phyloP scores from a whole-genome alignment of 1,139 yeast species.

The Taiozyma onychis region DNA sequence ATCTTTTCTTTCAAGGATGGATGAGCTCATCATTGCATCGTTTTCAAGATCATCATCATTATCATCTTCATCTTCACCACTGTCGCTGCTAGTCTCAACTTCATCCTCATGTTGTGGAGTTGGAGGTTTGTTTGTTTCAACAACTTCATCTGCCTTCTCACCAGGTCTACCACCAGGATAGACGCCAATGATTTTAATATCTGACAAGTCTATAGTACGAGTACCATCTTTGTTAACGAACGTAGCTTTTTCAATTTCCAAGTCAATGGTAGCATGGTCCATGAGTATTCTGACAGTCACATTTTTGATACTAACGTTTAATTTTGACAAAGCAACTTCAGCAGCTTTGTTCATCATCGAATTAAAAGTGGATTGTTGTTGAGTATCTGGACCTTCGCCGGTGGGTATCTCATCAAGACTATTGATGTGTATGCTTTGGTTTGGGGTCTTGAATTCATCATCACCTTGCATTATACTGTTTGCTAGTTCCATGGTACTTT shows the following conservation, averaged over 20 bases:
- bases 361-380: slow-evolving; percentile 30
- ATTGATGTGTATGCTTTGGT: slow-evolving; percentile 8
- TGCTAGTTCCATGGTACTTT: slow-evolving; percentile 62
- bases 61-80: slow-evolving; percentile 10
- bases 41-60: slow-evolving; percentile 21
- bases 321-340: slow-evolving; percentile 62
- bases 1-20: slow-evolving; percentile 31
- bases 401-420: background rate
- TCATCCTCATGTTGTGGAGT: slow-evolving; percentile 10
- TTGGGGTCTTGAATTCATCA: slow-evolving; percentile 7
- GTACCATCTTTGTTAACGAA: slow-evolving; percentile 44
- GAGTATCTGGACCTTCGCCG: background rate
- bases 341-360: slow-evolving; percentile 59
- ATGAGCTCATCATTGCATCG: slow-evolving; percentile 32
- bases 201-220: slow-evolving; percentile 36
- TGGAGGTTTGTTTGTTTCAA: slow-evolving; percentile 11
- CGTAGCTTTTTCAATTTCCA: slow-evolving; percentile 36
- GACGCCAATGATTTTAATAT: slow-evolving; percentile 33
- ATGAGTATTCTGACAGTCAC: slow-evolving; percentile 44
- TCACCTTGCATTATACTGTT: slow-evolving; percentile 43
- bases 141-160: slow-evolving; percentile 12
- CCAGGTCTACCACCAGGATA: slow-evolving; percentile 34
- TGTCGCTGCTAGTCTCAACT: slow-evolving; percentile 8
- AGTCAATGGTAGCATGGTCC: slow-evolving; percentile 41
- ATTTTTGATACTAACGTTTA: slow-evolving; percentile 42